Evolutionary conservation across 768 basidiomycete species (phyloP).

Genomic region (Phlebiopsis flavidoalba): DNA sequence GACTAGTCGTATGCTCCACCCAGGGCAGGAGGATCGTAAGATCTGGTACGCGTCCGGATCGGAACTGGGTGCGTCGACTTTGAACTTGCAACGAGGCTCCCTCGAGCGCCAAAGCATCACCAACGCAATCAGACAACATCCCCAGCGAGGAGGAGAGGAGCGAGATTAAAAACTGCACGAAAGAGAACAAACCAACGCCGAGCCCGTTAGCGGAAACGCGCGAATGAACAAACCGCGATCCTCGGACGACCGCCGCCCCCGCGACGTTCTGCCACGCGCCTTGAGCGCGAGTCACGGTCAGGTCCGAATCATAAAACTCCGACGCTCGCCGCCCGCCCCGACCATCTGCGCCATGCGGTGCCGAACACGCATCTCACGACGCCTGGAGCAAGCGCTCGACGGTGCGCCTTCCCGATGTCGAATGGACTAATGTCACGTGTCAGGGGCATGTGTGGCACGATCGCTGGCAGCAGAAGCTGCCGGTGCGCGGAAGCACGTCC

Average conservation of each 20-base stretch:
- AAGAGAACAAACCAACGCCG: conserved; percentile 88
- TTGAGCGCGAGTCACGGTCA: conserved; percentile 88
- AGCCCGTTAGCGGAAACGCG: conserved; percentile 91
- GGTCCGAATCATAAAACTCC: conserved; percentile 99
- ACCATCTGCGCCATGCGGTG: conserved; percentile 98
- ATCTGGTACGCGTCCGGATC: conserved; percentile 90
- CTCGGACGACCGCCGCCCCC: conserved; percentile 54
- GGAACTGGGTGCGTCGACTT: too few species aligned
- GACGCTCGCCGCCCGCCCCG: conserved; percentile 89
- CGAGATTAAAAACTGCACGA: background rate
- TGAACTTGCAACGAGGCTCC: too few species aligned
- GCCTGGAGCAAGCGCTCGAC: conserved; percentile 82
- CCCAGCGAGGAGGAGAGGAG: background rate
- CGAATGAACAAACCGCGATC: conserved; percentile 93
- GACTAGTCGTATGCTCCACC: conserved; percentile 51
- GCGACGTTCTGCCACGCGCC: conserved; percentile 54
- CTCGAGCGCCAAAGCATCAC: conserved; percentile 91
- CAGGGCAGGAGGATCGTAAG: conserved; percentile 48
- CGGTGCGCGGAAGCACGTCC: conserved; percentile 95
- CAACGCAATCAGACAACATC: conserved; percentile 67
- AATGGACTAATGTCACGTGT: conserved; percentile 92
- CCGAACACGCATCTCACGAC: conserved; percentile 85
- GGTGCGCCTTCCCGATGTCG: conserved; percentile 76
- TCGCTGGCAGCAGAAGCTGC: conserved; percentile 85
- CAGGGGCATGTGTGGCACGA: conserved; percentile 78